Base-by-base conservation (phyloP, 805 yeast species). In the Yarrowia osloensis region DNA sequence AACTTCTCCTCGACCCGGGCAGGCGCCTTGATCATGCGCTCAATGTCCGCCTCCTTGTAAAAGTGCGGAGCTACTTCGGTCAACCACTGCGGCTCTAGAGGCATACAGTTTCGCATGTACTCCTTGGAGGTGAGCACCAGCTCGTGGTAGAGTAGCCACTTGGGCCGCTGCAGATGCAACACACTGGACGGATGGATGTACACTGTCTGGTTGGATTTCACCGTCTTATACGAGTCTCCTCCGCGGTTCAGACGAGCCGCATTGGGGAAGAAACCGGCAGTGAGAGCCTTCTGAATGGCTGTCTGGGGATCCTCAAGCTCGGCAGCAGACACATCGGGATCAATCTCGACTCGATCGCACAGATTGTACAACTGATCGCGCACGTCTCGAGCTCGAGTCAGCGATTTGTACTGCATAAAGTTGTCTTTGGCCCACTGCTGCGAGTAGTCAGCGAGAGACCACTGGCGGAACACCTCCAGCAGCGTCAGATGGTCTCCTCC, bases 161-260 rank as follows among this genome's bases (percentile, higher is more conserved):
- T 94, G 13, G 94, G 90, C 40, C 82, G 83, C 67, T 78, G 79
- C 17, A 83, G 82, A 73, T 83, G 85, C 21, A 94, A 75, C 4
- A 91, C 79, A 69, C 96, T 89, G 1, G 96, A 89, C 0, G 99
- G 99, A 75, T 94, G 98, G 68, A 94, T 82, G 68, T 83, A 85
- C 17, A 93, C 97, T 1, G 88, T 74, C 67, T 77, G 86, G 0
- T 90, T 87, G 37, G 85, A 85, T 70, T 89, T 93, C 37, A 87
- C 76, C 1, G 91, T 82, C 9, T 86, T 82, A 74, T 88, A 91
- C 65, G 87, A 84, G 35, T 90, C 91, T 3, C 93, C 97, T 70
- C 80, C 77, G 65, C 81, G 80, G 26, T 85, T 81, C 26, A 90
- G 77, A 13, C 86, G 80, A 13, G 89, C 80, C 0, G 90, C 84